These are phyloP conservation scores for Ajuga chamaepitys DNA, from an alignment of 257 asterid species.

Conservation along the genomic window DNA sequence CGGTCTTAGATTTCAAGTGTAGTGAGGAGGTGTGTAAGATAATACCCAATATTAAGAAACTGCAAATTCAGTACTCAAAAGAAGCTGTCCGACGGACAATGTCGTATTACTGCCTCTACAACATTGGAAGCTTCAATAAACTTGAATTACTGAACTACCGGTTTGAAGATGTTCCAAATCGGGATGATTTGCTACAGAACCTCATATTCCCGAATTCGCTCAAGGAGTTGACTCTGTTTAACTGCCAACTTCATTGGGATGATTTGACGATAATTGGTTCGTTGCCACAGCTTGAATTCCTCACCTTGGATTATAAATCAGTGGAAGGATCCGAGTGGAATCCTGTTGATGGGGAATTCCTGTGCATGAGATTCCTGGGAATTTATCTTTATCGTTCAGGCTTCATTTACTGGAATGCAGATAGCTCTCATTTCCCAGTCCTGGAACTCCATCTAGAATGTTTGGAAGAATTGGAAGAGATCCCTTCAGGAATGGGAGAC, in stretches of 20 bases:
- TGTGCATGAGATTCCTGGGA: neutral
- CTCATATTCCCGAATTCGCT: too few relatives aligned
- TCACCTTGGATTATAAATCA: neutral
- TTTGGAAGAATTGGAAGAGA: neutral
- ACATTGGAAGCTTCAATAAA: neutral
- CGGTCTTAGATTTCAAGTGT: too few relatives aligned
- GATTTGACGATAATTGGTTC: too few relatives aligned
- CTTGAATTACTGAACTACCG: neutral
- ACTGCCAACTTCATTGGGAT: neutral
- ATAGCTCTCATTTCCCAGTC: neutral
- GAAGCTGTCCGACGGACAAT: too few relatives aligned
- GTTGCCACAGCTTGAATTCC: neutral
- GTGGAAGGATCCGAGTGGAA: neutral
- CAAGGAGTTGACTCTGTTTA: neutral
- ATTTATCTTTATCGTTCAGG: neutral
- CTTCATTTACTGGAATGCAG: neutral
- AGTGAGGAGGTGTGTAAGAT: too few relatives aligned
- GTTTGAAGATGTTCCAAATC: neutral
- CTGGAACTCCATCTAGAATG: neutral
- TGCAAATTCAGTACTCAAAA: too few relatives aligned
- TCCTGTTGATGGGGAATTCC: neutral
- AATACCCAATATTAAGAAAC: too few relatives aligned
- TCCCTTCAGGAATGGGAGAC: too few relatives aligned
- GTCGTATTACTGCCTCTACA: neutral
- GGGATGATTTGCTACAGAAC: neutral